phyloP scores from a whole-genome alignment of 2,329 filamentous ascomycete genomes.

The Stachybotrys chlorohalonatus region DNA sequence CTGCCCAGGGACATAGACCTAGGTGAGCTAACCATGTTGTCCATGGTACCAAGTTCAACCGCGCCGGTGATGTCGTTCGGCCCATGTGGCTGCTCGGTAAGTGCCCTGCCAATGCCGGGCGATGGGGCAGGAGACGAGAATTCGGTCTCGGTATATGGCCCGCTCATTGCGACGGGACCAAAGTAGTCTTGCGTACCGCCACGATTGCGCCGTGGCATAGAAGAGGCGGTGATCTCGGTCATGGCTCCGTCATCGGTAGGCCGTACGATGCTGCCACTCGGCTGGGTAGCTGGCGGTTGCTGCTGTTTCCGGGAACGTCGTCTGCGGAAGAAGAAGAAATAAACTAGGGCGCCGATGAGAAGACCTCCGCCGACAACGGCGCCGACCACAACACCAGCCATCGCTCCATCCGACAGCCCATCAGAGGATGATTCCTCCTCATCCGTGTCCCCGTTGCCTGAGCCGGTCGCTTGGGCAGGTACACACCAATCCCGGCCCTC shows the following conservation, averaged over 20 bases:
- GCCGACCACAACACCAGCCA: slow-evolving; percentile 48
- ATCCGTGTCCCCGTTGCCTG: slow-evolving; percentile 19
- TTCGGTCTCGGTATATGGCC: slow-evolving; percentile 35
- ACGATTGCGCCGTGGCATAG: slow-evolving; percentile 13
- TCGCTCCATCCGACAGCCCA: slow-evolving; percentile 38
- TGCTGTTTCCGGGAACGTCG: slow-evolving; percentile 17
- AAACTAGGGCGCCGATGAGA: slow-evolving; percentile 33
- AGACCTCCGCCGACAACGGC: slow-evolving; percentile 33
- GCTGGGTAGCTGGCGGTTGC: slow-evolving; percentile 4
- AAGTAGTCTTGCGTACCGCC: slow-evolving; percentile 32
- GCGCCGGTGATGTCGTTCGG: slow-evolving; percentile 41
- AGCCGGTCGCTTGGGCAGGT: slow-evolving; percentile 20
- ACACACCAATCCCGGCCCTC: slow-evolving; percentile 29
- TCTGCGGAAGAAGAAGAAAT: slow-evolving; percentile 33
- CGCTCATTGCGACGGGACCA: slow-evolving; percentile 31
- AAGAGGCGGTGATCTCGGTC: slow-evolving; percentile 22
- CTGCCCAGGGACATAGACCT: slow-evolving; percentile 10
- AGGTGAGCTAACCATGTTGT: slow-evolving; percentile 4
- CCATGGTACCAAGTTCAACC: slow-evolving; percentile 43
- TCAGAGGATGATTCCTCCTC: slow-evolving; percentile 9
- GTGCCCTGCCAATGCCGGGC: slow-evolving; percentile 25
- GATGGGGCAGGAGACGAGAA: slow-evolving; percentile 16
- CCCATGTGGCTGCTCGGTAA: slow-evolving; percentile 33
- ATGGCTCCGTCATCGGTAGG: slow-evolving; percentile 14
- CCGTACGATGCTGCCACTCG: slow-evolving; percentile 3